A percentile compares a stretch with the other conserved stretches of the same genome.
phyloP scores from a whole-genome alignment of 371 early-diverging fungal genomes.

The Mucor mucedo region DNA sequence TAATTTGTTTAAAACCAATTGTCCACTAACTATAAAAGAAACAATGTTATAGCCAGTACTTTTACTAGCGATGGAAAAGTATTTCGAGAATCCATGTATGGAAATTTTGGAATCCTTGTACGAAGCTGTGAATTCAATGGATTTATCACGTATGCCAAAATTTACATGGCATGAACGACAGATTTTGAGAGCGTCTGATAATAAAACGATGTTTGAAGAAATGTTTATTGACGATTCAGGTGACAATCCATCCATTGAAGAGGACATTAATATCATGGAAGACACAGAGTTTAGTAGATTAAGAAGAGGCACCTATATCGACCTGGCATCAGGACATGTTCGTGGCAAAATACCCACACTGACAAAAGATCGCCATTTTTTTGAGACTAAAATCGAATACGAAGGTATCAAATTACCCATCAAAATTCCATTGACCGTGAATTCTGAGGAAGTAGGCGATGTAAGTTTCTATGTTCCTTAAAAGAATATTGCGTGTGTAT shows the following conservation, averaged over 20 bases:
- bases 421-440: constrained; percentile 83
- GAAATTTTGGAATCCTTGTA: constrained; percentile 83
- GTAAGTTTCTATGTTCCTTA: constrained; percentile 46
- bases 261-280: constrained; percentile 24
- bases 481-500: neutral
- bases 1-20: neutral
- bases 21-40: neutral
- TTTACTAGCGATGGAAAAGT: constrained; percentile 89
- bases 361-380: constrained; percentile 86
- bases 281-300: constrained; percentile 29
- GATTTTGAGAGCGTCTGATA: constrained; percentile 80
- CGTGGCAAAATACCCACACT: constrained; percentile 49
- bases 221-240: constrained; percentile 57
- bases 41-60: constrained; percentile 72
- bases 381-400: constrained; percentile 83
- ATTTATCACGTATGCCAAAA: constrained; percentile 80
- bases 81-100: constrained; percentile 77
- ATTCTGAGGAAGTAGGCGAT: constrained; percentile 92
- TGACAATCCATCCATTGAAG: neutral
- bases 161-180: constrained; percentile 78
- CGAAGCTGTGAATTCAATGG: constrained; percentile 85
- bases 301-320: constrained; percentile 58
- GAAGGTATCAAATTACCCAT: constrained; percentile 84
- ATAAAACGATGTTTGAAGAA: constrained; percentile 86
- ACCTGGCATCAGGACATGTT: constrained; percentile 54